A percentile compares a stretch with the other conserved stretches of the same genome.
These are phyloP conservation scores for Aleurites moluccanus DNA, from an alignment of 441 rosid genomes.

Conservation along the genomic window DNA sequence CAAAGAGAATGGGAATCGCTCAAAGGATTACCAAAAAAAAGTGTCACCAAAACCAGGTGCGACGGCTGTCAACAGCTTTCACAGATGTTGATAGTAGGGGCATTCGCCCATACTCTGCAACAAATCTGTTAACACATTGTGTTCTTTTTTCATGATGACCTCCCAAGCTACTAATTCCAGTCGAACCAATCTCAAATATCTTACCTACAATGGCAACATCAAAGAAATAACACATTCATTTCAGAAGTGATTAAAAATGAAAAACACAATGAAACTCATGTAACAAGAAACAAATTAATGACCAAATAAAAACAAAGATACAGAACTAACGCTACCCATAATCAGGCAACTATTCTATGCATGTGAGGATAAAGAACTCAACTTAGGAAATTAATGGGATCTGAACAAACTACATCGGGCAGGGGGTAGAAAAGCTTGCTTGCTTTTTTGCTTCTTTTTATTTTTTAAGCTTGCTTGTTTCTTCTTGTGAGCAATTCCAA, in stretches of 20 bases:
- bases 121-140: slow-evolving; percentile 68
- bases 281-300: not conserved
- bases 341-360: not conserved
- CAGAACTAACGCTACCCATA: not conserved
- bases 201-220: slow-evolving; percentile 49
- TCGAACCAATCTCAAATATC: slow-evolving; percentile 85
- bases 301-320: not conserved
- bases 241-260: not conserved
- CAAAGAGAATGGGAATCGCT: slow-evolving; percentile 23
- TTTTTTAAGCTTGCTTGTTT: no score
- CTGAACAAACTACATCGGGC: no score
- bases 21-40: slow-evolving; percentile 11
- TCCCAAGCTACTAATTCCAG: slow-evolving; percentile 89
- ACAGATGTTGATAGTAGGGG: slow-evolving; percentile 67
- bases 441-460: no score
- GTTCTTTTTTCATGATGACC: slow-evolving; percentile 78
- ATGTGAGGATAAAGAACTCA: not conserved
- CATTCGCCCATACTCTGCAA: slow-evolving; percentile 71
- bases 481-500: no score
- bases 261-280: not conserved
- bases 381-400: no score
- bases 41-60: slow-evolving; percentile 77
- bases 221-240: not conserved
- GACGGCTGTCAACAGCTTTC: slow-evolving; percentile 74
- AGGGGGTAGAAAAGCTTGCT: no score